phyloP scores from a whole-genome alignment of 2,329 filamentous ascomycete genomes.

The Xylaria arbuscula region DNA sequence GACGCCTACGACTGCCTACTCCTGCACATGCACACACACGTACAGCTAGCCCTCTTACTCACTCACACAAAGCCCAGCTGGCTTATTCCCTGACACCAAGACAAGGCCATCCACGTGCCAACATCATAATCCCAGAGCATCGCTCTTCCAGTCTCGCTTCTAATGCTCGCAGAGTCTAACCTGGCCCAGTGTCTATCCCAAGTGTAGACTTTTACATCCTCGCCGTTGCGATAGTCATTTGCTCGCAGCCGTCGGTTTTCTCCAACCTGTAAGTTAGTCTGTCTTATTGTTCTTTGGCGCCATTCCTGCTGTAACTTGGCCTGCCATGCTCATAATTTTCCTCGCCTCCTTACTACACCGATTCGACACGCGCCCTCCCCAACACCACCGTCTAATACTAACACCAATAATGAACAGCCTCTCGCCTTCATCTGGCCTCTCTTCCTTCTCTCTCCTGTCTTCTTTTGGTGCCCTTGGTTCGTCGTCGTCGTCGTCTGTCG shows the following conservation, averaged over 20 bases:
- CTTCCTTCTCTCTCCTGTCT: slow-evolving; percentile 13
- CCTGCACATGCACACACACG: neutral
- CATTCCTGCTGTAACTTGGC: slow-evolving; percentile 4
- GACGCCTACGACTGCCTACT: neutral
- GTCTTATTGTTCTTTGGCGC: slow-evolving; percentile 1
- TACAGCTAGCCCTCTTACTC: neutral
- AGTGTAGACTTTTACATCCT: neutral
- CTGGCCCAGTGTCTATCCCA: neutral
- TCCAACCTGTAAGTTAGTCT: slow-evolving; percentile 5
- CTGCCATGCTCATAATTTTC: slow-evolving; percentile 30
- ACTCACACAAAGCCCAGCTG: neutral
- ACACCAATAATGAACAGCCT: slow-evolving; percentile 19
- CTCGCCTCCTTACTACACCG: slow-evolving; percentile 30
- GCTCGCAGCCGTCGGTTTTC: neutral
- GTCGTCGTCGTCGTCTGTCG: slow-evolving; percentile 21
- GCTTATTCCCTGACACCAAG: neutral
- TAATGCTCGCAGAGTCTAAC: neutral
- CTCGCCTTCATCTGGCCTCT: slow-evolving; percentile 10
- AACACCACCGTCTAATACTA: slow-evolving; percentile 20
- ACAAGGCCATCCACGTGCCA: neutral
- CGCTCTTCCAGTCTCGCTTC: neutral
- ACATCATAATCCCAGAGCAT: slow-evolving; percentile 2
- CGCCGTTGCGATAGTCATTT: slow-evolving; percentile 1
- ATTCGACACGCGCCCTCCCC: slow-evolving; percentile 20
- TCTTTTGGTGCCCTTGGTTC: slow-evolving; percentile 24